These are phyloP conservation scores for Thraustochytrium sp. DNA, from an alignment of 352 stramenopile genomes.

Conservation along the genomic window DNA sequence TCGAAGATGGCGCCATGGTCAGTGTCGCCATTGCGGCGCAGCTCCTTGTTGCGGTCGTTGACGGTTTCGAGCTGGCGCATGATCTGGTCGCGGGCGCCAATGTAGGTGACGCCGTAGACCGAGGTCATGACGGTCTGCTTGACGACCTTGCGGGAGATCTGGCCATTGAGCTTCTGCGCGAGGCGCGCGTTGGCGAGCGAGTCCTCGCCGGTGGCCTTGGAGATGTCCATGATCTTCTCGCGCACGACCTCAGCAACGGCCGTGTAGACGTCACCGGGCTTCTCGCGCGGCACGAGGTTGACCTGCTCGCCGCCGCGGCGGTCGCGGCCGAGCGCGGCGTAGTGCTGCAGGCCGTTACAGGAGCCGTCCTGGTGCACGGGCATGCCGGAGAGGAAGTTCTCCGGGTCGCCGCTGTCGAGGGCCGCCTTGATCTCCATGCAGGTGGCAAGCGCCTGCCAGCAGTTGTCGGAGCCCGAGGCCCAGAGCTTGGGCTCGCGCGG, in stretches of 20 bases:
- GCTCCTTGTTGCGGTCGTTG: slow-evolving; percentile 24
- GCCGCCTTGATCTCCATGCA: slow-evolving; percentile 88
- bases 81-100: slow-evolving; percentile 97
- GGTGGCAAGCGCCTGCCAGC: slow-evolving; percentile 93
- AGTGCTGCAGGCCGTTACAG: slow-evolving; percentile 99
- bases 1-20: slow-evolving; percentile 12
- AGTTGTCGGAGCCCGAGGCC: slow-evolving; percentile 90
- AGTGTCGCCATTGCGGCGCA: neutral
- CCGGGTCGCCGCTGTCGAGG: slow-evolving; percentile 82
- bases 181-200: slow-evolving; percentile 52
- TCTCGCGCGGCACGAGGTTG: slow-evolving; percentile 87
- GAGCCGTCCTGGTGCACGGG: slow-evolving; percentile 96
- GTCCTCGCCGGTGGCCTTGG: slow-evolving; percentile 12
- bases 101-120: slow-evolving; percentile 99
- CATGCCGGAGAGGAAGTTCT: slow-evolving; percentile 87
- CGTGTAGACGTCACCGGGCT: slow-evolving; percentile 95
- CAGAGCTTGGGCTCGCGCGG: slow-evolving; percentile 72
- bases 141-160: slow-evolving; percentile 85
- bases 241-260: slow-evolving; percentile 79
- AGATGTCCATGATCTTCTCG: slow-evolving; percentile 66
- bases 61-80: slow-evolving; percentile 68
- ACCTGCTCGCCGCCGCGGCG: slow-evolving; percentile 85
- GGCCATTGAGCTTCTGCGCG: neutral
- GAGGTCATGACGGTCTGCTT: slow-evolving; percentile 99
- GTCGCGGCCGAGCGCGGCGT: slow-evolving; percentile 94